Conservation (phyloP, 2,329 filamentous ascomycete species). For the Dactylellina parvicollis region DNA sequence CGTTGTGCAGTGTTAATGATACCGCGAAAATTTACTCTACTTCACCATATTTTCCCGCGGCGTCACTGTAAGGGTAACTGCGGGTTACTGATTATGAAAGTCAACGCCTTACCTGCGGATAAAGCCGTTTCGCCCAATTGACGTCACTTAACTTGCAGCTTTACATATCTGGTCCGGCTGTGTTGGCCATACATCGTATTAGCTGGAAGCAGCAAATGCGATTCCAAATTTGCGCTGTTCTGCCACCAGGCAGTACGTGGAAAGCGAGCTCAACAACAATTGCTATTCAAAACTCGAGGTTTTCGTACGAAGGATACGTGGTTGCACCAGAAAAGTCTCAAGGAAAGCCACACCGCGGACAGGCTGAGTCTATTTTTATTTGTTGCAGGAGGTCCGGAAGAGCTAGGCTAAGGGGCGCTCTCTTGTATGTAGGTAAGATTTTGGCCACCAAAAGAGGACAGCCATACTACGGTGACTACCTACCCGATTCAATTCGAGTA, state of each 20-base stretch:
- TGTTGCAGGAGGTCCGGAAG: background rate
- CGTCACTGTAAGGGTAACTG: too few relatives aligned
- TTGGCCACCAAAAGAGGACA: background rate
- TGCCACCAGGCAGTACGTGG: background rate
- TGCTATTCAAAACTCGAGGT: constrained; percentile 1
- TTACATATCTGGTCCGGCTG: background rate
- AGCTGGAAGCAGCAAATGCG: background rate
- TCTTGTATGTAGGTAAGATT: background rate
- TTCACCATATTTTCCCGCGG: too few relatives aligned
- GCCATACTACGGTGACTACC: background rate
- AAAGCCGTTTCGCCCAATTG: background rate
- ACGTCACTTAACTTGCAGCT: background rate
- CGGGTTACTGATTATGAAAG: too few relatives aligned
- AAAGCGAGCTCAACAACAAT: too few relatives aligned
- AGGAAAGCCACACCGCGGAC: too few relatives aligned
- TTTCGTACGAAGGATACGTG: constrained; percentile 10
- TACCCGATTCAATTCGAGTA: background rate
- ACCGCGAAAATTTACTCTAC: too few relatives aligned
- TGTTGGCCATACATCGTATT: background rate
- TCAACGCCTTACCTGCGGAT: too few relatives aligned
- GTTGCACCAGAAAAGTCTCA: background rate
- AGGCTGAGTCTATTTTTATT: constrained; percentile 14
- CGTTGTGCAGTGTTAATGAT: too few relatives aligned
- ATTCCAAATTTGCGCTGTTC: constrained; percentile 9
- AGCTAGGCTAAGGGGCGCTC: background rate